Conservation (phyloP, 1,284 basidiomycete species). For the Leccinum pallidistipes region DNA sequence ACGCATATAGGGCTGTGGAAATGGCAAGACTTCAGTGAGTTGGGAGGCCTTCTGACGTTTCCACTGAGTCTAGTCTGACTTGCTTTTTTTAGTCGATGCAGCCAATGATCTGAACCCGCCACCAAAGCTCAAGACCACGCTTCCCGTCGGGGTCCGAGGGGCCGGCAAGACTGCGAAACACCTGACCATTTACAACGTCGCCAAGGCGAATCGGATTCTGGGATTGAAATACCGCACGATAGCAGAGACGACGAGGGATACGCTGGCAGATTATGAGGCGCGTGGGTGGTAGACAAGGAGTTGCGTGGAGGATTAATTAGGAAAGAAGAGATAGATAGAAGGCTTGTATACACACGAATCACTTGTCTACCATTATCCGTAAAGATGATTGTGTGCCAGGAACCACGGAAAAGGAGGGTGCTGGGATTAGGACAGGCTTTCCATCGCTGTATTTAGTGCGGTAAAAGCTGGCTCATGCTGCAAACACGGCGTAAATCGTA, state of each 20-base stretch:
- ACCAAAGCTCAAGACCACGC: not conserved
- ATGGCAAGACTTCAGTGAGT: not conserved
- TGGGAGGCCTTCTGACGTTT: not conserved
- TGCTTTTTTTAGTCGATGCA: not conserved
- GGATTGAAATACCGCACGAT: not conserved
- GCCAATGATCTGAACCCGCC: not conserved
- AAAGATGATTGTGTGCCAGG: not conserved
- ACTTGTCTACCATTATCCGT: not conserved
- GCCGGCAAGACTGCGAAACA: not conserved
- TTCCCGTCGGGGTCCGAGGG: not conserved
- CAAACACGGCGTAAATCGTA: not conserved
- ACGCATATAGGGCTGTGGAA: not conserved
- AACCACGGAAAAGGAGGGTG: not conserved
- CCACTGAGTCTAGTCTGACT: not conserved
- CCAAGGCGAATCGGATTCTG: not conserved
- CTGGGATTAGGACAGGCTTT: not conserved
- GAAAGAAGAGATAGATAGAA: not conserved
- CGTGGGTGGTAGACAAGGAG: not conserved
- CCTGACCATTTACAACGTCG: not conserved
- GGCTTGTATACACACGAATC: not conserved
- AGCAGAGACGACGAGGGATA: not conserved
- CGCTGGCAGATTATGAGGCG: not conserved
- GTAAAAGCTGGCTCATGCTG: not conserved
- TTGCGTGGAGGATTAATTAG: not conserved
- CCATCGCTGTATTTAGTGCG: not conserved